These are phyloP conservation scores for Vigna unguiculata DNA, from an alignment of 306 rosid genomes.

Conservation along the genomic window DNA sequence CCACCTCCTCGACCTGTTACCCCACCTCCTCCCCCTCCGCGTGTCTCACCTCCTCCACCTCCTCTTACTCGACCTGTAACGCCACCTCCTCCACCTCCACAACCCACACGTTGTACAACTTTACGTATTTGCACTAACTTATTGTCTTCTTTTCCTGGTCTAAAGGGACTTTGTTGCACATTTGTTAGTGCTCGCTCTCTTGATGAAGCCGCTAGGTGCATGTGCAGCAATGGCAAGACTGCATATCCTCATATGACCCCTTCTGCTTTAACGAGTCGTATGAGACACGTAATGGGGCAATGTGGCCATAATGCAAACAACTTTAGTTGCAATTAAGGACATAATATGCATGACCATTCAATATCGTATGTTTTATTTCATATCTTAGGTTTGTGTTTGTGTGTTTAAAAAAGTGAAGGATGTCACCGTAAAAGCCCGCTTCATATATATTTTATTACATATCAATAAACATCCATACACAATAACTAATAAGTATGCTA, in stretches of 20 bases:
- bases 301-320: background rate
- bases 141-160: too few relatives aligned
- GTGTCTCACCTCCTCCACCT: background rate
- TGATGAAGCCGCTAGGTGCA: background rate
- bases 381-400: background rate
- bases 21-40: background rate
- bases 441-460: background rate
- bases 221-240: background rate
- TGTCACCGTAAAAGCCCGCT: background rate
- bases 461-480: background rate
- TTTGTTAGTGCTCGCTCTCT: fast-evolving
- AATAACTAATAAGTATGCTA: background rate
- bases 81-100: too few relatives aligned
- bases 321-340: background rate
- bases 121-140: too few relatives aligned
- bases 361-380: background rate
- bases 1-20: too few relatives aligned
- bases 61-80: too few relatives aligned
- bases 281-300: fast-evolving
- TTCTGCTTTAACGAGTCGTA: background rate
- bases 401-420: background rate
- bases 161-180: too few relatives aligned
- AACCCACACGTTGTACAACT: background rate
- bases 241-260: background rate
- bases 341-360: background rate